Evolutionary conservation across 768 basidiomycete genomes (phyloP), one percentile per base, ranked within the genome.

Genomic region (Hortiboletus campestris): DNA sequence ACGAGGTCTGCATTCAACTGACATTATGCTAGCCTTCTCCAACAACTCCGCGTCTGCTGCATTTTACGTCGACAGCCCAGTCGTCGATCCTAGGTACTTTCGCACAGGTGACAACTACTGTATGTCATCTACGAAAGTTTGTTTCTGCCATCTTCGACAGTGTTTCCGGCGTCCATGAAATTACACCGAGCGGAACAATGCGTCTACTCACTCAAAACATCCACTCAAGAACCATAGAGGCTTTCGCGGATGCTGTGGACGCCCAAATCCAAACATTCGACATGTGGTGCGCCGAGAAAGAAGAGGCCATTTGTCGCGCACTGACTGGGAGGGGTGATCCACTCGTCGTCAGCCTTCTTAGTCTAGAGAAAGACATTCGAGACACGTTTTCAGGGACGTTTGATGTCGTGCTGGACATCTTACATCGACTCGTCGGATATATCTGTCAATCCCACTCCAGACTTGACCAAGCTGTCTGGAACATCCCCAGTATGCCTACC

Each of bases 211-310:
- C 63, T 32, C 64, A 66, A 32, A 62, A 43, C 46, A 57, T 57
- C 53, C 44, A 61, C 11, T 83, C 84, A 11, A 80, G 79, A 32
- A 91, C 88, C 0, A 71, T 89, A n/a, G 89, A 93, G 67, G 91
- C 91, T 0, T 91, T 91, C 65, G 82, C 87, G 1, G 89, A 91
- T 52, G 89, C 89, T 0, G 72, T 92, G 44, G 83, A 84, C 56
- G 60, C 73, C 20, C 82, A 88, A 52, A 72, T 91, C 4, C 78
- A 75, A 20, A 58, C 58, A 5, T 83, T 93, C 57, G 80, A 89
- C 52, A 66, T 62, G 7, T 93, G 89, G 88, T 91, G 89, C 65
- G 83, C 90, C 2, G 67, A 65, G 14, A 76, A 75, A 53, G 91
- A 94, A 69, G 84, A 86, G 62, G 74, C 75, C 0, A 86, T 93